Percentiles rank a stretch among this genome's conserved stretches.
Conservation (phyloP, 2,329 filamentous ascomycete genomes). For the Onygenales sp. region DNA sequence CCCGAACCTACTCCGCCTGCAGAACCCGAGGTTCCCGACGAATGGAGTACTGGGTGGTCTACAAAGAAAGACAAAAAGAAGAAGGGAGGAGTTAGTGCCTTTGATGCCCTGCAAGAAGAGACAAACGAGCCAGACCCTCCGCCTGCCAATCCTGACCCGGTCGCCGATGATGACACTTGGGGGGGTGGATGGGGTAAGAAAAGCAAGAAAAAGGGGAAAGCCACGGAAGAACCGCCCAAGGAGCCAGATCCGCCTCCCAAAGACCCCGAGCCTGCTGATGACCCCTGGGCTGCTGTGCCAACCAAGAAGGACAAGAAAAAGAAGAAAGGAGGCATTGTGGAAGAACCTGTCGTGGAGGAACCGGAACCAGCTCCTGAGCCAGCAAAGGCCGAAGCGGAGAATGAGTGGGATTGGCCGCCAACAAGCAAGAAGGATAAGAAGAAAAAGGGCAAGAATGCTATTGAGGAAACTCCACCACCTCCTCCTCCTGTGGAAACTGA, state of each 20-base stretch:
- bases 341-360: conserved; percentile 23
- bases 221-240: conserved; percentile 28
- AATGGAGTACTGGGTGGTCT: conserved; percentile 7
- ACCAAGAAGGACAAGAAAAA: conserved; percentile 32
- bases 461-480: conserved; percentile 23
- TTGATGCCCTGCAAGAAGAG: conserved; percentile 28
- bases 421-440: conserved; percentile 8
- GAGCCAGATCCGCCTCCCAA: conserved; percentile 12
- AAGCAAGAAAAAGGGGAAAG: conserved; percentile 21
- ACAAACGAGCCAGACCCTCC: conserved; percentile 15
- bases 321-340: conserved; percentile 14
- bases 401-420: conserved; percentile 20
- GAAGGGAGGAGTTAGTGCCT: conserved; percentile 31
- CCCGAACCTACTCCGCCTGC: conserved; percentile 14
- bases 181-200: conserved; percentile 28
- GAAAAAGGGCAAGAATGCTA: conserved; percentile 39
- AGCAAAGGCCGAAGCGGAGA: conserved; percentile 19
- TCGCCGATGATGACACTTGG: conserved; percentile 18
- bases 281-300: conserved; percentile 7
- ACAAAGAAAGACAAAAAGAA: conserved; percentile 38
- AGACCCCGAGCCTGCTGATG: conserved; percentile 13
- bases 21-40: conserved; percentile 5
- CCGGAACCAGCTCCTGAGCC: conserved; percentile 17
- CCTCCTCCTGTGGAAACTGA: conserved; percentile 9
- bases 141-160: conserved; percentile 5